phyloP scores from a whole-genome alignment of 257 asterid species.

The Solanum phureja region DNA sequence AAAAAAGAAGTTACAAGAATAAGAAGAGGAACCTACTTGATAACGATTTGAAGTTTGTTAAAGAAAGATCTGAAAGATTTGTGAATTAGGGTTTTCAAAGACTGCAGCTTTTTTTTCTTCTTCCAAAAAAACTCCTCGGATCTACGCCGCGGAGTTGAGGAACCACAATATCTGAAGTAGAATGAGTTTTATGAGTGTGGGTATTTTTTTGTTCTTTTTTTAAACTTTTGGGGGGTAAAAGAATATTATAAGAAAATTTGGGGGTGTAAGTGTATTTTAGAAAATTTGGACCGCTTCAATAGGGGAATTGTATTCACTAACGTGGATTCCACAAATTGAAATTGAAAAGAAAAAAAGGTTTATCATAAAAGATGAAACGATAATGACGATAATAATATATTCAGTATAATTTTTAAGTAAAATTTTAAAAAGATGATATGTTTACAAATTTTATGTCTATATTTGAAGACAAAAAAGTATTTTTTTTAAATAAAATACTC shows the following conservation, averaged over 20 bases:
- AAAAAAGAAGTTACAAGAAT: neutral
- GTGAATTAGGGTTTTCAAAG: neutral
- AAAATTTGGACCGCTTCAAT: neutral
- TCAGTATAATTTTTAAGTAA: no score
- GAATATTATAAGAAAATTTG: neutral
- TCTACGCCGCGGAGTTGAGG: constrained; percentile 15
- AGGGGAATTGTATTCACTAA: neutral
- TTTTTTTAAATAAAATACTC: rapidly evolving
- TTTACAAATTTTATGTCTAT: neutral
- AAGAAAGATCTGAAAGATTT: constrained; percentile 1
- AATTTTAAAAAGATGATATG: no score
- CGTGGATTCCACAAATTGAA: neutral
- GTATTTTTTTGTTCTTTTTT: neutral
- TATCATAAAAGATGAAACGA: neutral
- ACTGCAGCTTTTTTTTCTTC: neutral
- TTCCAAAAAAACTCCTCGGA: constrained; percentile 16
- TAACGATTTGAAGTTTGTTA: neutral
- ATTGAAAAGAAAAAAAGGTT: no score
- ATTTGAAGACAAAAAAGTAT: rapidly evolving
- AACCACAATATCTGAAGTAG: neutral
- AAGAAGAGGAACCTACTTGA: constrained; percentile 2
- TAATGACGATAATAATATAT: no score
- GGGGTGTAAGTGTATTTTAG: neutral
- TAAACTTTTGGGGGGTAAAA: neutral
- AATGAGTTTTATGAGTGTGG: neutral